These are phyloP conservation scores for Bertia moriformis DNA, from an alignment of 2,329 filamentous ascomycete genomes.

Conservation along the genomic window DNA sequence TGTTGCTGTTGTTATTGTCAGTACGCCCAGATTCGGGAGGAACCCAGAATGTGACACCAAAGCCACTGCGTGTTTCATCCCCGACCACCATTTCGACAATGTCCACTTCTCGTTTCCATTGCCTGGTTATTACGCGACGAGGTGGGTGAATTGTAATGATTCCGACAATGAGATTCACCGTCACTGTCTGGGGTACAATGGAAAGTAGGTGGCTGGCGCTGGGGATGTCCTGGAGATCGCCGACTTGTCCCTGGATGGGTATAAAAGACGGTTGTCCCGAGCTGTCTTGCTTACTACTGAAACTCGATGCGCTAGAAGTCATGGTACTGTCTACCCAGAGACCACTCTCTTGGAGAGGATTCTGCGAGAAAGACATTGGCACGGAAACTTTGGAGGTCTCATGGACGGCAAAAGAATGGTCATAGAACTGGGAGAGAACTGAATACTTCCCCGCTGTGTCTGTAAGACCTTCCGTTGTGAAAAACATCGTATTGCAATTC, in stretches of 20 bases:
- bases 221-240: conserved; percentile 57
- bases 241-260: conserved; percentile 31
- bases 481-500: not conserved
- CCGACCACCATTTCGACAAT: not conserved
- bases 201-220: conserved; percentile 46
- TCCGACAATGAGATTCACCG: conserved; percentile 13
- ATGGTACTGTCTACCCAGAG: conserved; percentile 8
- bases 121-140: not conserved
- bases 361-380: conserved; percentile 12
- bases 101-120: not conserved
- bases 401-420: conserved; percentile 63
- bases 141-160: not conserved
- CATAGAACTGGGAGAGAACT: conserved; percentile 59
- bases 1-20: not conserved
- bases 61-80: not conserved
- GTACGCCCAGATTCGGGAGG: not conserved
- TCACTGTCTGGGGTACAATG: conserved; percentile 67
- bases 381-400: conserved; percentile 26
- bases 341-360: conserved; percentile 21
- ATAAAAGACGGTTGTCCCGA: conserved; percentile 10
- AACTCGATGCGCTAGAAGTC: conserved; percentile 13
- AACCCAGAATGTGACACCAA: not conserved
- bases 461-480: not conserved
- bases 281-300: conserved; percentile 3
- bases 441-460: too few relatives aligned